Evolutionary conservation across 164 flowering plant genomes (phyloP).

Genomic region (Amborella trichopoda): DNA sequence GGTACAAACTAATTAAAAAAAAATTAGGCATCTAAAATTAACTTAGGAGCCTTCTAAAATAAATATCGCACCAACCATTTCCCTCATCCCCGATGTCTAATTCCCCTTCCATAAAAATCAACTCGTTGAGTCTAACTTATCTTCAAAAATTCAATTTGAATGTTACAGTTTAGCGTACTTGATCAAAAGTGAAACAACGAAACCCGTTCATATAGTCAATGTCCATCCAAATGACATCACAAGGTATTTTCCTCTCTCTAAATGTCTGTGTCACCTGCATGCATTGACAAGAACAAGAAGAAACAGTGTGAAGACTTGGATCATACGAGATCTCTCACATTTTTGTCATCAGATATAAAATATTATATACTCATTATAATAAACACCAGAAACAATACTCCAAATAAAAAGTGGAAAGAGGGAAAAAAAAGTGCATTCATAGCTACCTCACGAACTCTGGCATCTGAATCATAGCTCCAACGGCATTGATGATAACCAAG

Average conservation of each 20-base stretch:
- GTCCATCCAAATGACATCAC: slow-evolving; percentile 98
- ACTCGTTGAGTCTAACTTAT: no score
- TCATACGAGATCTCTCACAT: no score
- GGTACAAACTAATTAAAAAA: no score
- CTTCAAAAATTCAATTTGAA: no score
- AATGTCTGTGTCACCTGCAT: slow-evolving; percentile 66
- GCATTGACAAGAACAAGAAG: no score
- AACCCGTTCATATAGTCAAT: slow-evolving; percentile 98
- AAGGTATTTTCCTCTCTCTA: slow-evolving; percentile 79
- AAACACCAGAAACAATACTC: neutral
- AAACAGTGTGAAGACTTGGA: neutral
- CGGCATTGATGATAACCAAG: slow-evolving; percentile 95
- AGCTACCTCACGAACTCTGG: slow-evolving; percentile 59
- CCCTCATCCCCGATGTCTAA: no score
- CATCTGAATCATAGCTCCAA: slow-evolving; percentile 82
- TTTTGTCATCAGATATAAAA: no score
- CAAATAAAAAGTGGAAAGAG: neutral
- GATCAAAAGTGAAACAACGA: slow-evolving; percentile 89
- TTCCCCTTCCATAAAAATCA: no score
- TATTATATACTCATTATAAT: neutral
- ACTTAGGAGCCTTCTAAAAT: no score
- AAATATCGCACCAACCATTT: no score
- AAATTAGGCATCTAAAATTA: no score
- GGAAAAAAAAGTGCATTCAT: neutral
- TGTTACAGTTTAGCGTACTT: slow-evolving; percentile 32